Conservation (phyloP, 257 asterid species). For the Primulina tabacum region DNA sequence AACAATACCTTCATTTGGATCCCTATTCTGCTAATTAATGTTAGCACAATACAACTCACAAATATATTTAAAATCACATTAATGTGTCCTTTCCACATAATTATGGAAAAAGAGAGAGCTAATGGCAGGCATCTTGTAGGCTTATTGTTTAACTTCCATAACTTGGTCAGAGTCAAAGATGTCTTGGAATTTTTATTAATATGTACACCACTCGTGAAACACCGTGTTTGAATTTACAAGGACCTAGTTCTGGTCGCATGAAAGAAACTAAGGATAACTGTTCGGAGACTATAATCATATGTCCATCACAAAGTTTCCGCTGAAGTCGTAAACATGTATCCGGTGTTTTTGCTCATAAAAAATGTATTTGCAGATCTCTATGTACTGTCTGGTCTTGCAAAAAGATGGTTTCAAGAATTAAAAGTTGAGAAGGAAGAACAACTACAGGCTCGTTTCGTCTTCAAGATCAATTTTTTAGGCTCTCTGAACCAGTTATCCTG, state of each 20-base stretch:
- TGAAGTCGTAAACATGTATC: constrained; percentile 4
- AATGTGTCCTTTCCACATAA: not conserved
- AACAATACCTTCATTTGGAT: constrained; percentile 1
- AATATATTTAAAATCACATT: constrained; percentile 15
- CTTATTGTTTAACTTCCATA: constrained; percentile 13
- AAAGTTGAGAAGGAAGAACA: constrained; percentile 55
- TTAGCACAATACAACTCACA: constrained; percentile 10
- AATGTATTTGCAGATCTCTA: constrained; percentile 53
- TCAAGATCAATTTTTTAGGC: constrained; percentile 55
- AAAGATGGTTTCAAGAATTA: constrained; percentile 77
- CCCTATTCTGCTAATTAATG: constrained; percentile 9
- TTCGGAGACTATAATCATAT: constrained; percentile 4
- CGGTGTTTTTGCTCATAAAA: constrained; percentile 21
- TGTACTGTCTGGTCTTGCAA: constrained; percentile 55
- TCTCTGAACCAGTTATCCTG: constrained; percentile 65
- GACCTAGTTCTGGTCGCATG: constrained; percentile 18
- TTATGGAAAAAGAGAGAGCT: constrained; percentile 10
- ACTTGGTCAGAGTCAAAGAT: constrained; percentile 1
- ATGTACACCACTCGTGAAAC: constrained; percentile 1
- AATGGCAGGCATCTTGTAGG: not conserved
- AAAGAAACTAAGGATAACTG: constrained; percentile 7
- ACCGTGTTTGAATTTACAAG: not conserved
- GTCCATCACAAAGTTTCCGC: not conserved
- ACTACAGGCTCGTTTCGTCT: constrained; percentile 64
- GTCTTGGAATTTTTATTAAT: constrained; percentile 6